Evolutionary conservation across 805 yeast genomes (phyloP), one percentile per base, ranked within the genome.

Genomic region (Metschnikowia chrysomelidarum): DNA sequence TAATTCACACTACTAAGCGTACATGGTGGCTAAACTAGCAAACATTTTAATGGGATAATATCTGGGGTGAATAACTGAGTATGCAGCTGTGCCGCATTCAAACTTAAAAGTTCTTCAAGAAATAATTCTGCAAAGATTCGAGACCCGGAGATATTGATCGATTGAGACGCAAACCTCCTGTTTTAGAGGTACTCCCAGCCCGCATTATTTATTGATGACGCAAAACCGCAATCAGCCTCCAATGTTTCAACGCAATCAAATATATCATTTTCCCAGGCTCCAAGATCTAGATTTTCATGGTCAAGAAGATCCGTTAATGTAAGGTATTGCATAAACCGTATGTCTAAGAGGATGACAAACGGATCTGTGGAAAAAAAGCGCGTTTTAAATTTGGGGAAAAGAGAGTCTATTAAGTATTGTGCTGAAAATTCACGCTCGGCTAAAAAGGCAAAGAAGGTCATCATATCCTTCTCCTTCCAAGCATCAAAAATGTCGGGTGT

Each of bases 201-300:
- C n/a, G n/a, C n/a, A n/a, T n/a, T n/a, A n/a, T n/a, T n/a, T n/a
- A n/a, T n/a, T n/a, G n/a, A n/a, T n/a, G n/a, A n/a, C n/a, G 12
- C 7, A 2, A 25, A 9, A 11, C 24, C n/a, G 6, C 38, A 33
- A 16, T 39, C 41, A 24, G 27, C 30, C 14, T 30, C 27, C 32
- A 41, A 34, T 19, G 30, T 36, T 19, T 13, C 18, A 22, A 32
- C 33, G 4, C 36, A 16, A 3, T 22, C 28, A 3, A 27, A 12
- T 15, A 42, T 12, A 1, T 19, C 29, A 6, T 13, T 15, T 9
- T 30, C 23, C 46, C 46, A 42, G 16, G 13, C 13, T 3, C 46
- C 46, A 25, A 42, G 26, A 12, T 33, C 43, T 7, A 35, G 19
- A 2, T 29, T 19, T 2, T 38, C 27, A 6, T 28, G 16, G 16